phyloP scores from a whole-genome alignment of 345 rosid genomes.

The Trapa incisa region DNA sequence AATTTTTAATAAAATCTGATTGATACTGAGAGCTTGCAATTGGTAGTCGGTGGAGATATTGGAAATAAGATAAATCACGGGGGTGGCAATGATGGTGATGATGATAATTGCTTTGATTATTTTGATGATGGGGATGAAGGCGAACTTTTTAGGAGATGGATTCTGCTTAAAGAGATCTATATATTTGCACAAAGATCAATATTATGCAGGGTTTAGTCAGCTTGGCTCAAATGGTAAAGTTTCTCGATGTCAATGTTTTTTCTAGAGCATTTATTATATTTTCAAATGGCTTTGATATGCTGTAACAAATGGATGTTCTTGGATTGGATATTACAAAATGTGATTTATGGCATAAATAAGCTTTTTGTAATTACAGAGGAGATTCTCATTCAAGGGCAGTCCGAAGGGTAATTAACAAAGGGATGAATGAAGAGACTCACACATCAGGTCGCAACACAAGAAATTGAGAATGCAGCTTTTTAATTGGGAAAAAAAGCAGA shows the following conservation, averaged over 20 bases:
- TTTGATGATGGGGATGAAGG: slow-evolving; percentile 91
- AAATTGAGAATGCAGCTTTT: no score
- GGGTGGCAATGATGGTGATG: slow-evolving; percentile 94
- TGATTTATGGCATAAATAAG: background rate
- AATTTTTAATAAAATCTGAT: background rate
- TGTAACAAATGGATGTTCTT: background rate
- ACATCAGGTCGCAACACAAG: no score
- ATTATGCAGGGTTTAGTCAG: slow-evolving; percentile 83
- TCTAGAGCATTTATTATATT: slow-evolving; percentile 52
- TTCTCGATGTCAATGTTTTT: slow-evolving; percentile 73
- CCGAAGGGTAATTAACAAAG: no score
- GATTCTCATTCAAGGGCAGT: background rate
- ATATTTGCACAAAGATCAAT: background rate
- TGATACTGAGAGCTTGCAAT: background rate
- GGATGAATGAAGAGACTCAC: no score
- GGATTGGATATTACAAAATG: background rate
- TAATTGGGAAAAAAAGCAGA: no score
- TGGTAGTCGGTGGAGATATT: slow-evolving; percentile 77
- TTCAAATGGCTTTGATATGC: background rate
- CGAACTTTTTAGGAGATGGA: slow-evolving; percentile 76
- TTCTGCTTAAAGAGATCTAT: slow-evolving; percentile 71
- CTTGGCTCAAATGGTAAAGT: slow-evolving; percentile 91
- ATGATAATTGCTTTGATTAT: slow-evolving; percentile 88
- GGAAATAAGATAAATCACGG: slow-evolving; percentile 77
- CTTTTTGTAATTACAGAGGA: background rate